Conservation (phyloP, 176 grass and related monocot genomes). For the Luzula sylvatica region DNA sequence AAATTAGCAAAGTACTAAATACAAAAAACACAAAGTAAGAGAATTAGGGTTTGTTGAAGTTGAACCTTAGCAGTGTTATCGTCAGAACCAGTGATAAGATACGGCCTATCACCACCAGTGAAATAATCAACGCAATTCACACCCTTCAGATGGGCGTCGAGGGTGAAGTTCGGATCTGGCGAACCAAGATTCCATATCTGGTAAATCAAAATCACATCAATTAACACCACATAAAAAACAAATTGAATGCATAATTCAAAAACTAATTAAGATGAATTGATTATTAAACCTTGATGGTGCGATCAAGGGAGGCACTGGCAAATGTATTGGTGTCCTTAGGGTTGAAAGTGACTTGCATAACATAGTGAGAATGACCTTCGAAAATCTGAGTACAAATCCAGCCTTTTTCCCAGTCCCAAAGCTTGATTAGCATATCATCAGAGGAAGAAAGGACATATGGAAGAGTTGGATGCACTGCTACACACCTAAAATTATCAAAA, state of each 20-base stretch:
- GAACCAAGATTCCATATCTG: constrained; percentile 99
- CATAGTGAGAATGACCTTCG: constrained; percentile 98
- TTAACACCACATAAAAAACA: constrained; percentile 1
- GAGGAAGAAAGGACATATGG: constrained; percentile 95
- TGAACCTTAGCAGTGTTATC: constrained; percentile 98
- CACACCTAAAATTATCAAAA: constrained; percentile 50
- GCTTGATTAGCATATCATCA: constrained; percentile 99
- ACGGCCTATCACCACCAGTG: constrained; percentile 93
- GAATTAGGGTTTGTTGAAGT: not conserved
- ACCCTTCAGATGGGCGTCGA: constrained; percentile 94
- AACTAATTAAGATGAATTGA: not conserved
- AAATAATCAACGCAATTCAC: constrained; percentile 99
- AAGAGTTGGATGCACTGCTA: constrained; percentile 93
- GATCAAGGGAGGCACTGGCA: constrained; percentile 95
- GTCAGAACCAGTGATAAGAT: constrained; percentile 98
- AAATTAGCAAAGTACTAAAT: not conserved
- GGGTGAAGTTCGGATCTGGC: constrained; percentile 93
- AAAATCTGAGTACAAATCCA: constrained; percentile 99
- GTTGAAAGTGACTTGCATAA: constrained; percentile 99
- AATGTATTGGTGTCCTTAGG: constrained; percentile 98
- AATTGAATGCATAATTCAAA: not conserved
- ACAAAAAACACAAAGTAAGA: constrained; percentile 19
- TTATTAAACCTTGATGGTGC: constrained; percentile 74
- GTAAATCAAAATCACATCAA: constrained; percentile 5
- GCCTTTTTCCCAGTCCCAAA: constrained; percentile 99